A percentile compares a stretch with the other conserved stretches of the same genome.
Conservation (phyloP, 2,329 filamentous ascomycete species). For the Aspergillus candidus region DNA sequence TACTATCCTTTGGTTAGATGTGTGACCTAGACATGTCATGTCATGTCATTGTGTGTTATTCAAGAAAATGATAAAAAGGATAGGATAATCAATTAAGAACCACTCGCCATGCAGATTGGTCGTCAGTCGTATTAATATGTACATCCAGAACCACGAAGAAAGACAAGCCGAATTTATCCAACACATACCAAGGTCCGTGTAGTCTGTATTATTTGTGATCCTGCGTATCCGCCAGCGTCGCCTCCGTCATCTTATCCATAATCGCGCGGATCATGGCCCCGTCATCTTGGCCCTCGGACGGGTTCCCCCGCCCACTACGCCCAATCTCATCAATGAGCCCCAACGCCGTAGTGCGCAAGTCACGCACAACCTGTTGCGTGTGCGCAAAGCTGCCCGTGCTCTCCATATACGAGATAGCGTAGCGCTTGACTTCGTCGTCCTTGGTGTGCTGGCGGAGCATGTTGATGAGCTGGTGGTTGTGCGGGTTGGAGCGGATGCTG, state of each 20-base stretch:
- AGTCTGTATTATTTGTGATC: not conserved
- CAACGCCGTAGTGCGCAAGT: slow-evolving; percentile 59
- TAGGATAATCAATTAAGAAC: no score
- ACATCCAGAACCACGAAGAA: no score
- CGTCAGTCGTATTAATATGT: no score
- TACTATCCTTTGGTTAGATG: no score
- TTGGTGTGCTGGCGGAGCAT: slow-evolving; percentile 86
- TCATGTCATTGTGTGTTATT: no score
- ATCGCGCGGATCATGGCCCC: slow-evolving; percentile 58
- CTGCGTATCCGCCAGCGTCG: slow-evolving; percentile 26
- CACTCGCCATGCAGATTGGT: no score
- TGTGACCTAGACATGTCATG: no score
- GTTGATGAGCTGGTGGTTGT: slow-evolving; percentile 68
- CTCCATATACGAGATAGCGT: slow-evolving; percentile 89
- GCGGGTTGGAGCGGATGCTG: slow-evolving; percentile 64
- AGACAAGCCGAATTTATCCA: not conserved
- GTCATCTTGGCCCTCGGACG: slow-evolving; percentile 46
- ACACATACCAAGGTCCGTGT: not conserved
- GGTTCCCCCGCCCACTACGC: slow-evolving; percentile 25
- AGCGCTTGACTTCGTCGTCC: slow-evolving; percentile 82
- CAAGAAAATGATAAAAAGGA: no score
- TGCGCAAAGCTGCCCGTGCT: slow-evolving; percentile 84
- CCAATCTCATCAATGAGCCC: slow-evolving; percentile 61
- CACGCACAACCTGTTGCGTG: slow-evolving; percentile 60
- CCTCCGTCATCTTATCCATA: slow-evolving; percentile 57